phyloP scores from a whole-genome alignment of 306 rosid species.

The Gillenia trifoliata region DNA sequence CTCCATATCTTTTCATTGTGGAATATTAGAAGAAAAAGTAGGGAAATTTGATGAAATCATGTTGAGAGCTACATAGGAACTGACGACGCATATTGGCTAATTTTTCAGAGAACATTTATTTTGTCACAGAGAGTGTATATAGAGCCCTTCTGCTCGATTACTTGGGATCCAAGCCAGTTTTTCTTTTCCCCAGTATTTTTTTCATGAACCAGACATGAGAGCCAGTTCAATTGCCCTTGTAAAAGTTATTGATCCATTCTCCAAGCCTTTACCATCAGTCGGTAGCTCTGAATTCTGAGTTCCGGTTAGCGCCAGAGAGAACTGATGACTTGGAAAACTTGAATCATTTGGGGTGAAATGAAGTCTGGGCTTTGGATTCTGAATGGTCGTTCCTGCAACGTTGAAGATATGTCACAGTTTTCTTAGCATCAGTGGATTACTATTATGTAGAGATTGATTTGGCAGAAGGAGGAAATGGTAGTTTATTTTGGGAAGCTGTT shows the following conservation, averaged over 20 bases:
- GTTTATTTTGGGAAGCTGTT: constrained; percentile 15
- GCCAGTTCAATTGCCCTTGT: constrained; percentile 39
- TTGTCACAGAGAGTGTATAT: constrained; percentile 50
- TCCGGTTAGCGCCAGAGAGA: neutral
- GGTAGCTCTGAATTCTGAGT: neutral
- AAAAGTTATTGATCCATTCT: constrained; percentile 23
- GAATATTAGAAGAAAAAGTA: too few species aligned
- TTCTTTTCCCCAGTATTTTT: constrained; percentile 3
- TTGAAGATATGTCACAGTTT: constrained; percentile 19
- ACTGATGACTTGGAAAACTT: neutral
- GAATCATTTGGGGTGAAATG: constrained; percentile 24
- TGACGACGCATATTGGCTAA: neutral
- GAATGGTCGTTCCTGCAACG: constrained; percentile 14
- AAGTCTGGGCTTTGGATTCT: constrained; percentile 28
- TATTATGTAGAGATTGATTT: constrained; percentile 18
- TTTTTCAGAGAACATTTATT: constrained; percentile 25
- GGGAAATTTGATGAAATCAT: neutral
- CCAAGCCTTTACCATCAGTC: constrained; percentile 6
- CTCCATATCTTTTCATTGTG: neutral
- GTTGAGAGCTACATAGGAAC: neutral
- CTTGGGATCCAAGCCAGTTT: constrained; percentile 23
- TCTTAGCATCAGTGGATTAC: neutral
- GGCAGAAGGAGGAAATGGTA: constrained; percentile 14
- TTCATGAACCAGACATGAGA: constrained; percentile 24
- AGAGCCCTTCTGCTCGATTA: constrained; percentile 39